Conservation (phyloP, 2,329 filamentous ascomycete species). For the Colletotrichum sp. region DNA sequence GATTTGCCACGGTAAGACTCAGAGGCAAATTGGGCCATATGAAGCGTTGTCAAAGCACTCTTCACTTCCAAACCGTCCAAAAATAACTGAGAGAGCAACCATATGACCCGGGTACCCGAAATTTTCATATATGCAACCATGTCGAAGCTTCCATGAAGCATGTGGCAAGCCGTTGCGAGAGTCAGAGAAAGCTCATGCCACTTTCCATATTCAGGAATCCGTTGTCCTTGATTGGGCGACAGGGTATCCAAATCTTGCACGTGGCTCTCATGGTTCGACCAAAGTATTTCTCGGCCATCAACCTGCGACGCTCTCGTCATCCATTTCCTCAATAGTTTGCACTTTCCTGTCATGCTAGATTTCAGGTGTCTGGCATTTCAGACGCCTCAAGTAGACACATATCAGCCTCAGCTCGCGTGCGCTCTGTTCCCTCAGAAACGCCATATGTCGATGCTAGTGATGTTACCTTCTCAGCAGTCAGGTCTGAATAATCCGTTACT, state of each 20-base stretch:
- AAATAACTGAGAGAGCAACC: background rate
- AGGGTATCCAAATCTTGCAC: background rate
- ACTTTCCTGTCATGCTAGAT: background rate
- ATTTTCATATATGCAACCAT: background rate
- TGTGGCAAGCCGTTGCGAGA: background rate
- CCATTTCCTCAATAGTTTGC: background rate
- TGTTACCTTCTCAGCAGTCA: background rate
- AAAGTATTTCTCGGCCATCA: background rate
- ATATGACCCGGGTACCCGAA: background rate
- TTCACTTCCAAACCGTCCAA: background rate
- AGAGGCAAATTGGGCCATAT: background rate
- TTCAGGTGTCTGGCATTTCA: background rate
- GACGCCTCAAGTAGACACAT: background rate
- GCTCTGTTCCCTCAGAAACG: background rate
- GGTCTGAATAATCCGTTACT: background rate
- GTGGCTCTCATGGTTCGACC: background rate
- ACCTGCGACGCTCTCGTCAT: background rate
- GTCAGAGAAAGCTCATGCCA: background rate
- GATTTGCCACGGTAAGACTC: background rate
- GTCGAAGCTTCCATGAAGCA: background rate
- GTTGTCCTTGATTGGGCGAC: background rate
- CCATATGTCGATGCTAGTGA: background rate
- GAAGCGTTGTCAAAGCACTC: background rate
- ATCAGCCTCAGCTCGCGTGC: background rate
- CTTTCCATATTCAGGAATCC: background rate